phyloP scores from a whole-genome alignment of 805 yeast species.

The Alloascoidea africana region DNA sequence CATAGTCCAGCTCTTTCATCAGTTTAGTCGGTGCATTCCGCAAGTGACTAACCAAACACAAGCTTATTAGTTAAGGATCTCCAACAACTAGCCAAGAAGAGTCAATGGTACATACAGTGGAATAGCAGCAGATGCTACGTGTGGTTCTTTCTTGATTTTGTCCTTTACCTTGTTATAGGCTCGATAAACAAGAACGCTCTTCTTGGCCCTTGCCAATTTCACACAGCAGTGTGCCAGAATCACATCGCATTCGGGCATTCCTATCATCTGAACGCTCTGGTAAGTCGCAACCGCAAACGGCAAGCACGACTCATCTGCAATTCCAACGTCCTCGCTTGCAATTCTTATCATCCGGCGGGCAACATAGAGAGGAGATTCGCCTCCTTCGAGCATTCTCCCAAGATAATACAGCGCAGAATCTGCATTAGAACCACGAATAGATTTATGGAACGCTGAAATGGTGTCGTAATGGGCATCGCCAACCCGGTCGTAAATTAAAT shows the following conservation, averaged over 20 bases:
- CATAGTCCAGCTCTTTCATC: constrained; percentile 83
- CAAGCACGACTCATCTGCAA: constrained; percentile 65
- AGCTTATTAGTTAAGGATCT: constrained; percentile 44
- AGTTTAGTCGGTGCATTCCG: constrained; percentile 90
- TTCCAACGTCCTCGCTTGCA: constrained; percentile 90
- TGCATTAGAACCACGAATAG: constrained; percentile 78
- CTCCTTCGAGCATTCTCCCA: constrained; percentile 80
- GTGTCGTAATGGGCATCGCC: constrained; percentile 94
- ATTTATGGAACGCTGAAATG: constrained; percentile 89
- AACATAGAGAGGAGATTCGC: constrained; percentile 85
- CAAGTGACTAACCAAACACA: no score
- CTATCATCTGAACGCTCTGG: constrained; percentile 78
- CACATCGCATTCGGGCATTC: constrained; percentile 88
- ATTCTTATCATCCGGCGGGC: constrained; percentile 87
- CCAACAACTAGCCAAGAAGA: constrained; percentile 7
- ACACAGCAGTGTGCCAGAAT: constrained; percentile 86
- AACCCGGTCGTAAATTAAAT: constrained; percentile 60
- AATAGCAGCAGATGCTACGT: constrained; percentile 43
- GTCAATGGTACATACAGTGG: no score
- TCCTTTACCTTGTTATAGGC: constrained; percentile 60
- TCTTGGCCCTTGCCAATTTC: constrained; percentile 73
- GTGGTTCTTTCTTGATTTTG: constrained; percentile 40
- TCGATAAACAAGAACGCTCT: constrained; percentile 75
- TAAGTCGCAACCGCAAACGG: constrained; percentile 81
- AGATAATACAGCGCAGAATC: constrained; percentile 84